Evolutionary conservation across 1,139 yeast genomes (phyloP).

Genomic region (Blastobotrys petasosporus): DNA sequence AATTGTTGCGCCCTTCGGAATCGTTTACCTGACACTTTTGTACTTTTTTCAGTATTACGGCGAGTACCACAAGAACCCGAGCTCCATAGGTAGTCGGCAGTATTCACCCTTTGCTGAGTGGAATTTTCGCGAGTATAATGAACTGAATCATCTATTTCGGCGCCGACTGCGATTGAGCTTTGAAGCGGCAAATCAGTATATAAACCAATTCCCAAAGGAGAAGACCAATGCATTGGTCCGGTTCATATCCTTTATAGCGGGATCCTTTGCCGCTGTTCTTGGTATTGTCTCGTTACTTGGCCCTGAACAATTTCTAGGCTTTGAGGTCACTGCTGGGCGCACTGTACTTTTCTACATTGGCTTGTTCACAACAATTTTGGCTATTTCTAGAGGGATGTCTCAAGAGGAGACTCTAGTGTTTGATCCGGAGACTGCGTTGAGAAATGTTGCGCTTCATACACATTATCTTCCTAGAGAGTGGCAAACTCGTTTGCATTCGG

Average conservation of each 20-base stretch:
- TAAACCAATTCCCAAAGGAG: conserved; percentile 90
- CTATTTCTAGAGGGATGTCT: conserved; percentile 57
- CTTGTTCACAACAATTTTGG: conserved; percentile 76
- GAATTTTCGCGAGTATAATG: conserved; percentile 92
- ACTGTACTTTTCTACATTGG: conserved; percentile 85
- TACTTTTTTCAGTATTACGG: conserved; percentile 89
- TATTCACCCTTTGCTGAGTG: conserved; percentile 94
- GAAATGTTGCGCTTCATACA: conserved; percentile 75
- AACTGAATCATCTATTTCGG: conserved; percentile 79
- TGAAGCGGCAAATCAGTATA: conserved; percentile 73
- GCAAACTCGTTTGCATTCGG: conserved; percentile 80
- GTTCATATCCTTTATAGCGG: conserved; percentile 71
- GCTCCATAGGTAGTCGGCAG: conserved; percentile 76
- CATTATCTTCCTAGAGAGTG: conserved; percentile 85
- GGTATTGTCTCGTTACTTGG: conserved; percentile 82
- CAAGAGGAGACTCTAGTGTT: conserved; percentile 62
- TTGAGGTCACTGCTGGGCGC: conserved; percentile 76
- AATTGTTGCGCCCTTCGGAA: conserved; percentile 77
- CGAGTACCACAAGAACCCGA: conserved; percentile 86
- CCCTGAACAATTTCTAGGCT: conserved; percentile 84
- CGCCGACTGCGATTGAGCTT: conserved; percentile 71
- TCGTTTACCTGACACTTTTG: conserved; percentile 69
- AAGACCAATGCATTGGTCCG: conserved; percentile 57
- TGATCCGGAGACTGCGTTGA: conserved; percentile 83
- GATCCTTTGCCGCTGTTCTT: conserved; percentile 83